Base-by-base conservation (phyloP, 305 asterid species). In the Fraxinus greggii region DNA sequence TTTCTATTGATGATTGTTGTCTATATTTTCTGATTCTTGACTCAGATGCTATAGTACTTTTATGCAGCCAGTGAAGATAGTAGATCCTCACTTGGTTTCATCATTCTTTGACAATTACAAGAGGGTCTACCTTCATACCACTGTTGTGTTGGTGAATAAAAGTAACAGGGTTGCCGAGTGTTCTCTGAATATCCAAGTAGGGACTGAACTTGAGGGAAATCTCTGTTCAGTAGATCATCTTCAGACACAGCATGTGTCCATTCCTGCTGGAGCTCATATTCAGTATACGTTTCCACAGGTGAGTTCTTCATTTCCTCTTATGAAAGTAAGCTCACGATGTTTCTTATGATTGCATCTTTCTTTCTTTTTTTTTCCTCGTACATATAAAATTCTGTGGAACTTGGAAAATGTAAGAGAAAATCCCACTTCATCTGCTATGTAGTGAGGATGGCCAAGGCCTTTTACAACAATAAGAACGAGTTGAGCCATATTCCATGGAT, bases 11-110 rank as follows among this genome's bases (percentile, higher is more conserved):
- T 73, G 24, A 40, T 78, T 54, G 75, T 33, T 38, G 72, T 76
- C 17, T 19, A 42, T 73, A 65, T 70, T 83, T 74, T 75, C 40
- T 72, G 83, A 80, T 86, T 85, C 36, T 81, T 83, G 82, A 86
- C 82, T 84, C 80, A 48, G 83, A 81, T 85, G 75, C 23, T 78
- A 38, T 78, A 54, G 15, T 80, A 61, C 63, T 78, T 81, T 84
- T 83, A 23, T 89, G 92, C 99, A 96, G 98, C 97, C 99, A 79
- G 98, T 96, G 90, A 96, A 91, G 90, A 88, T 96, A 65, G 89
- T 90, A 76, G 98, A 96, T 88, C 98, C 99, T 75, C 98, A 96
- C 91, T 89, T 96, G 90, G 97, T 92, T 75, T 89, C 98, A 9
- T 79, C 99, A 56, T 94, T 96, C 84, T 93, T 89, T 83, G 99